These are phyloP conservation scores for Fraxinus greggii DNA, from an alignment of 305 asterid species.

Conservation along the genomic window DNA sequence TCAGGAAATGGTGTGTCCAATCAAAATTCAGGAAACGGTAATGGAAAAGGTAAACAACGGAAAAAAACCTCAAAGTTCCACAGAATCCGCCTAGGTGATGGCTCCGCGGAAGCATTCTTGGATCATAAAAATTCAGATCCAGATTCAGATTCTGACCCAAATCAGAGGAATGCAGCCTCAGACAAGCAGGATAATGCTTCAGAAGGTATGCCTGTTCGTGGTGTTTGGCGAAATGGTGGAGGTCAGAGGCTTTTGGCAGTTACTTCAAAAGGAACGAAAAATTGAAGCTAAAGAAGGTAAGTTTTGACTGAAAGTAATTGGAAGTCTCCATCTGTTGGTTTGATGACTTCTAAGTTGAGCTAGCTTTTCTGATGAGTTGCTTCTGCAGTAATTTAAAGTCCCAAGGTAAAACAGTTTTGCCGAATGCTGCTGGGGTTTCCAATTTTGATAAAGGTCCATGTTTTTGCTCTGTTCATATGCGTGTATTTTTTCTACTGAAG, in stretches of 20 bases:
- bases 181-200: slow-evolving; percentile 27
- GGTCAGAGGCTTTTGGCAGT: slow-evolving; percentile 67
- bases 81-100: slow-evolving; percentile 82
- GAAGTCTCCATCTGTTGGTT: background rate
- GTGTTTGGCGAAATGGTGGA: slow-evolving; percentile 84
- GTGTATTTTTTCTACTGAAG: background rate
- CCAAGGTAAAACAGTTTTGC: slow-evolving; percentile 15
- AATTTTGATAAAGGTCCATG: slow-evolving; percentile 10
- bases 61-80: slow-evolving; percentile 85
- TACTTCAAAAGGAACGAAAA: slow-evolving; percentile 41
- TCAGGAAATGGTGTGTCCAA: slow-evolving; percentile 27
- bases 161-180: slow-evolving; percentile 30
- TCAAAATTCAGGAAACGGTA: slow-evolving; percentile 39
- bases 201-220: slow-evolving; percentile 56
- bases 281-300: slow-evolving; percentile 23
- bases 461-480: slow-evolving; percentile 14
- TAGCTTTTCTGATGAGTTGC: slow-evolving; percentile 11
- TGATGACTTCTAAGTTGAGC: slow-evolving; percentile 10
- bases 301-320: background rate
- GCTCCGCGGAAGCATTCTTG: slow-evolving; percentile 53
- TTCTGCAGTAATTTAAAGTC: slow-evolving; percentile 17
- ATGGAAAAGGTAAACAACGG: slow-evolving; percentile 67
- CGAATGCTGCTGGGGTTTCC: slow-evolving; percentile 10
- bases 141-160: slow-evolving; percentile 60
- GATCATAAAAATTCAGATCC: slow-evolving; percentile 44